Evolutionary conservation across 2,329 filamentous ascomycete genomes (phyloP), one percentile per base, ranked within the genome.

Genomic region (Colletotrichum liaoningense): DNA sequence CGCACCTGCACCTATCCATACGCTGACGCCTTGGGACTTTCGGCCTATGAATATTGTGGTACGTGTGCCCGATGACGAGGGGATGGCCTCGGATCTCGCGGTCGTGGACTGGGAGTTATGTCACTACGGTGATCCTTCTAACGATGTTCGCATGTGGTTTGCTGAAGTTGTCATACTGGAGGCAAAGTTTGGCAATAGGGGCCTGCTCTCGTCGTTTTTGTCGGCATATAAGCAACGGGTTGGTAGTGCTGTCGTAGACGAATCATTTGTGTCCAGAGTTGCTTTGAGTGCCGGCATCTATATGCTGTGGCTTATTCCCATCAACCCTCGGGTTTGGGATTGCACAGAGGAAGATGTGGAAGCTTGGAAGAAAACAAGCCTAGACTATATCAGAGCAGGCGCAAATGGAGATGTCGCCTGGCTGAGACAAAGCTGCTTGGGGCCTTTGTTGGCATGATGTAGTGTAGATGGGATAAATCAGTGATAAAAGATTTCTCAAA

Each of bases 1-100:
- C 0, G 26, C n/a, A 14, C 52, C 52, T 1, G 30, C 12, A 2
- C 22, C 30, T 4, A 24, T 19, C 3, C 52, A 22, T 3, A 65
- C 63, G 24, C 14, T 65, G 52, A 65, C 49, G n/a, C 30, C 33
- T 6, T 65, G 63, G 63, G 63, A 65, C 22, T 57, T 65, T 22
- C 52, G 63, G 5, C 63, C 49, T 11, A 42, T 38, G n/a, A 65
- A 65, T 3, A 30, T 42, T 19, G 30, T 65, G 14, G 16, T 65
- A 3, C 46, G 14, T 26, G 4, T 56, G 2, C 5, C 63, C 11
- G 12, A 35, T 4, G 33, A n/a, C 1, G 5, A 42, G 28, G 28
- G 19, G 2, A 22, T 28, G 12, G 28, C 9, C 1, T 12, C 30
- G n/a, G 33, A 11, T 14, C 12, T 56, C 5, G 26, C 49, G 8